Conservation (phyloP, 139 green algal species). For the Coelastrella sp. region DNA sequence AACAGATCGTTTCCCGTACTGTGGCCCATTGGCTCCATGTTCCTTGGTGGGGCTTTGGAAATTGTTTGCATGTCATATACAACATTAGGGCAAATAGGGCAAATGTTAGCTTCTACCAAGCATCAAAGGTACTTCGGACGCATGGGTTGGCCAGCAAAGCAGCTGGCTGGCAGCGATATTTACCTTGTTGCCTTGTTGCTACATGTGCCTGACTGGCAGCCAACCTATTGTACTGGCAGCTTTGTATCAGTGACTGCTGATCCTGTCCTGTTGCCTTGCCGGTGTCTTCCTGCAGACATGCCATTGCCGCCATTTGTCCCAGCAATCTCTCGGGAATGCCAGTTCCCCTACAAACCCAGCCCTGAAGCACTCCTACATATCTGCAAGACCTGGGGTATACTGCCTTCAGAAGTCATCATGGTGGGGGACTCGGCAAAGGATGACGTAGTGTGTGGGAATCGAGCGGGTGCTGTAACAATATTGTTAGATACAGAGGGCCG, state of each 20-base stretch:
- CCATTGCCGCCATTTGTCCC: background rate
- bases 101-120: too few species aligned
- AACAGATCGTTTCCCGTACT: too few species aligned
- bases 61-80: too few species aligned
- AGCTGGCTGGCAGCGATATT: slow-evolving; percentile 29
- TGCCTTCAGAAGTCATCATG: slow-evolving; percentile 79
- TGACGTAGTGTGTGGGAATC: slow-evolving; percentile 50
- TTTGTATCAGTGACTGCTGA: too few species aligned
- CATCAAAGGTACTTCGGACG: too few species aligned
- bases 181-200: background rate
- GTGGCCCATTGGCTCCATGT: too few species aligned
- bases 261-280: too few species aligned
- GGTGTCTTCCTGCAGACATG: background rate
- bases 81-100: slow-evolving; percentile 69
- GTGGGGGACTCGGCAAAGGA: slow-evolving; percentile 84
- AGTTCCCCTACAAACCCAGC: slow-evolving; percentile 80
- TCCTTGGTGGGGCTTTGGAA: too few species aligned
- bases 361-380: slow-evolving; percentile 88
- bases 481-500: slow-evolving; percentile 70
- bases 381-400: slow-evolving; percentile 78
- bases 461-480: slow-evolving; percentile 80
- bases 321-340: background rate
- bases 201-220: too few species aligned
- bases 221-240: too few species aligned
- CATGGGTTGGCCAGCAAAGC: too few species aligned